A percentile compares a stretch with the other conserved stretches of the same genome.
These are phyloP conservation scores for Penicillium corylophilum DNA, from an alignment of 2,329 filamentous ascomycete genomes.

Conservation along the genomic window DNA sequence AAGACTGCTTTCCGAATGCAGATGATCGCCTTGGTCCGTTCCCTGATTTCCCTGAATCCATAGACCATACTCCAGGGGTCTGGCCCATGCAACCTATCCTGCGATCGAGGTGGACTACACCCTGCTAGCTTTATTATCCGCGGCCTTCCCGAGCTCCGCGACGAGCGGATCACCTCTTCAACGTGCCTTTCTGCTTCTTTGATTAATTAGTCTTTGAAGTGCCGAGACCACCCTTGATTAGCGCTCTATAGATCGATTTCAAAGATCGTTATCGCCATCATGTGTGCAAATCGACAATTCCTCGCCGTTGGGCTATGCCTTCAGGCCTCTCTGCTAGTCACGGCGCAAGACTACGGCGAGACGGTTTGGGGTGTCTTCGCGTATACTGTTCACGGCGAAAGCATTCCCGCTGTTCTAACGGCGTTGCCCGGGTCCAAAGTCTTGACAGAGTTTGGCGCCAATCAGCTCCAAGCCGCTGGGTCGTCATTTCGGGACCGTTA, in stretches of 20 bases:
- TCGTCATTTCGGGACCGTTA: slow-evolving; percentile 55
- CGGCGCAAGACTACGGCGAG: slow-evolving; percentile 30
- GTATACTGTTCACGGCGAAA: slow-evolving; percentile 56
- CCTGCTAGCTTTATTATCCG: slow-evolving; percentile 2
- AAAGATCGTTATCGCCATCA: slow-evolving; percentile 3
- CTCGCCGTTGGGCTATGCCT: slow-evolving; percentile 15
- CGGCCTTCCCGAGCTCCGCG: not conserved
- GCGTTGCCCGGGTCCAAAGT: slow-evolving; percentile 26
- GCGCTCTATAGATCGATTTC: not conserved
- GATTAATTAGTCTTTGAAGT: not conserved
- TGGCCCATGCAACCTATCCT: slow-evolving; percentile 12
- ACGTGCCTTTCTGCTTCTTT: not conserved
- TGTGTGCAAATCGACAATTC: slow-evolving; percentile 6
- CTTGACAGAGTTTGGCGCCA: slow-evolving; percentile 57
- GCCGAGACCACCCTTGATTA: not conserved
- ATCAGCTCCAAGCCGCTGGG: slow-evolving; percentile 52
- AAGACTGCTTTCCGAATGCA: slow-evolving; percentile 14
- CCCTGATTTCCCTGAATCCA: slow-evolving; percentile 6
- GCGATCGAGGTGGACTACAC: not conserved
- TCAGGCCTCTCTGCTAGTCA: slow-evolving; percentile 15
- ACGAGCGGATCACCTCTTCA: not conserved
- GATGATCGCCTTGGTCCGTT: slow-evolving; percentile 3
- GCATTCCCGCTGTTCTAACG: slow-evolving; percentile 47
- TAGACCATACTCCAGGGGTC: slow-evolving; percentile 12
- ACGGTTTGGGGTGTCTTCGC: slow-evolving; percentile 52